These are phyloP conservation scores for Cucumis melo DNA, from an alignment of 306 rosid species.

Conservation along the genomic window DNA sequence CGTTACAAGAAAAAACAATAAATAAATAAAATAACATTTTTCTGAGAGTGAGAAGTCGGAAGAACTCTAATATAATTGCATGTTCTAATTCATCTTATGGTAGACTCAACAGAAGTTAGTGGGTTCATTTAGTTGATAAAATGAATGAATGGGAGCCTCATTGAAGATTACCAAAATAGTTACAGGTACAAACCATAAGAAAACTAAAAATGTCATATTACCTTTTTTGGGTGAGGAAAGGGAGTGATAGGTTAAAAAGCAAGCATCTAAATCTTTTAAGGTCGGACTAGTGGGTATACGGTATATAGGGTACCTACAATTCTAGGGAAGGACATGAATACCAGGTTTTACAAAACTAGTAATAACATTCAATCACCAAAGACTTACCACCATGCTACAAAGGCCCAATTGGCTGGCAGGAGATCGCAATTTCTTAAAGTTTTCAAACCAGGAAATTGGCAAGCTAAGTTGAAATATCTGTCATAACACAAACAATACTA, in stretches of 20 bases:
- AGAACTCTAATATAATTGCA: too few relatives aligned
- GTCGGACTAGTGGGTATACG: slow-evolving; percentile 84
- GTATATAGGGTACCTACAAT: slow-evolving; percentile 84
- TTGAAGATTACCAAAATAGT: neutral
- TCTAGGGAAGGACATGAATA: slow-evolving; percentile 18
- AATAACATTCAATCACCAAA: neutral
- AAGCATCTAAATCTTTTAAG: slow-evolving; percentile 76
- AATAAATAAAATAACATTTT: too few relatives aligned
- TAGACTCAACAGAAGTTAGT: too few relatives aligned
- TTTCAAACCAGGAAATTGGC: slow-evolving; percentile 45
- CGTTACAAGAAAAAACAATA: neutral
- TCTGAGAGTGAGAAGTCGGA: too few relatives aligned
- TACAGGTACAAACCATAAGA: neutral
- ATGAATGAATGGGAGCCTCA: neutral
- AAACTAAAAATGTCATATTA: slow-evolving; percentile 9
- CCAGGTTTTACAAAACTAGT: neutral
- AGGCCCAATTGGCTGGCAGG: slow-evolving; percentile 69
- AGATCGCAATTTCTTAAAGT: slow-evolving; percentile 79
- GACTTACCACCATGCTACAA: slow-evolving; percentile 81
- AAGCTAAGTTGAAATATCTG: slow-evolving; percentile 77
- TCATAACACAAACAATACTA: slow-evolving; percentile 11
- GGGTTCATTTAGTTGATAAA: too few relatives aligned
- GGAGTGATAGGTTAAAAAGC: slow-evolving; percentile 42
- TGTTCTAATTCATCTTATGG: too few relatives aligned
- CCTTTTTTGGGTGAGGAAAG: slow-evolving; percentile 29